Conservation (phyloP, 2,329 filamentous ascomycete genomes). For the Pestalotiopsis sp. region DNA sequence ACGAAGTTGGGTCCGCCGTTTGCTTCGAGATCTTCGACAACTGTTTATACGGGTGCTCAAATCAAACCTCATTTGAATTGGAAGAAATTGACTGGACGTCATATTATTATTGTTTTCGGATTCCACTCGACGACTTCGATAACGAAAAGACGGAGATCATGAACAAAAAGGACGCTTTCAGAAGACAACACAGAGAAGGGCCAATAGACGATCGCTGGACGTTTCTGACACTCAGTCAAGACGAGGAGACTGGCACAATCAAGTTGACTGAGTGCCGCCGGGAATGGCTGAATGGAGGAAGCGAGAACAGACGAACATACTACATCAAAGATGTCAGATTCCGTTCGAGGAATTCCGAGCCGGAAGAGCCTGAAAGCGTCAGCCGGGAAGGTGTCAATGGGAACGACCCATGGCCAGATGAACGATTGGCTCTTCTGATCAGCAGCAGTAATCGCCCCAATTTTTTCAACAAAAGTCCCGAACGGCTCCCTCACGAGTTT, state of each 20-base stretch:
- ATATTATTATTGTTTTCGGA: constrained; percentile 68
- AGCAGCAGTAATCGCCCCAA: constrained; percentile 35
- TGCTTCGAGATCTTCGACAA: constrained; percentile 71
- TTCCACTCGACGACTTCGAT: constrained; percentile 55
- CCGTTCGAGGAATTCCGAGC: constrained; percentile 14
- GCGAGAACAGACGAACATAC: constrained; percentile 64
- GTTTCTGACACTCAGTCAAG: constrained; percentile 61
- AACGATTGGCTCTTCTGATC: constrained; percentile 10
- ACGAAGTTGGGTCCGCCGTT: constrained; percentile 67
- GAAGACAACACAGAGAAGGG: constrained; percentile 69
- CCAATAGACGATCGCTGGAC: constrained; percentile 77
- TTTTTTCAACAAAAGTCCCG: constrained; percentile 36
- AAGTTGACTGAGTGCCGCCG: constrained; percentile 69
- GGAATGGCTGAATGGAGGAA: constrained; percentile 61
- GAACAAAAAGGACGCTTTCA: constrained; percentile 57
- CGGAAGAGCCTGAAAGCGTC: neutral
- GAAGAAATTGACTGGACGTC: constrained; percentile 69
- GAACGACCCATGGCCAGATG: constrained; percentile 8
- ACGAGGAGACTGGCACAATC: constrained; percentile 60
- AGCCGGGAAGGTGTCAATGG: constrained; percentile 5
- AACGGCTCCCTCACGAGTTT: constrained; percentile 39
- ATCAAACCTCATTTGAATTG: constrained; percentile 61
- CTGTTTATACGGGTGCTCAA: constrained; percentile 72
- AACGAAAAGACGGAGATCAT: constrained; percentile 40
- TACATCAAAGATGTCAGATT: constrained; percentile 62